phyloP scores from a whole-genome alignment of 371 early-diverging fungal species.

The Mucor ambiguus region DNA sequence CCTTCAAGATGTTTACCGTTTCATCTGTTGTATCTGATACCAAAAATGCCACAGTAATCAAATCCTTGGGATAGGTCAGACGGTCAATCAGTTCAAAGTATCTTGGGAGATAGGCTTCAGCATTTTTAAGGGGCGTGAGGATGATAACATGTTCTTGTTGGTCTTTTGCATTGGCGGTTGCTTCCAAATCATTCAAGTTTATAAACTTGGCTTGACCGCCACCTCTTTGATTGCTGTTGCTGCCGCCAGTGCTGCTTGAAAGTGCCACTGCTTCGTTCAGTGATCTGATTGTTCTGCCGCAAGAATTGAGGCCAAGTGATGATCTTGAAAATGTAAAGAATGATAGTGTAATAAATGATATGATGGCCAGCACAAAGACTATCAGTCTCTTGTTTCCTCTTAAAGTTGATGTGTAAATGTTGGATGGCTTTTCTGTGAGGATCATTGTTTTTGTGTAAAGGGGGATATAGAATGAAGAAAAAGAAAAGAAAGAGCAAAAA shows the following conservation, averaged over 20 bases:
- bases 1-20: constrained; percentile 47
- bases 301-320: constrained; percentile 23
- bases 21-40: constrained; percentile 60
- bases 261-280: constrained; percentile 37
- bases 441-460: constrained; percentile 13
- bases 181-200: constrained; percentile 27
- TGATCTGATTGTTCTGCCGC: constrained; percentile 38
- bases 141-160: constrained; percentile 19
- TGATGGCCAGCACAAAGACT: constrained; percentile 28
- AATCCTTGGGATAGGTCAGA: constrained; percentile 50
- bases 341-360: constrained; percentile 35
- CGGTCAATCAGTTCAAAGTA: constrained; percentile 58
- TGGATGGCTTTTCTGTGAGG: constrained; percentile 32
- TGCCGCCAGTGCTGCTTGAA: constrained; percentile 9
- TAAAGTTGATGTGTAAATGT: constrained; percentile 27
- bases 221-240: neutral
- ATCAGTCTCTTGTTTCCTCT: constrained; percentile 40
- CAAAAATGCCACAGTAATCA: constrained; percentile 56
- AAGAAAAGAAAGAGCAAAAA: neutral
- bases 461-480: neutral
- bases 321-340: constrained; percentile 37
- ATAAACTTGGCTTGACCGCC: constrained; percentile 20
- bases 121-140: constrained; percentile 61
- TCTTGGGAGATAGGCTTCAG: constrained; percentile 51
- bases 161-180: constrained; percentile 21